These are phyloP conservation scores for Penicillium cataractarum DNA, from an alignment of 495 filamentous ascomycete genomes.

Conservation along the genomic window DNA sequence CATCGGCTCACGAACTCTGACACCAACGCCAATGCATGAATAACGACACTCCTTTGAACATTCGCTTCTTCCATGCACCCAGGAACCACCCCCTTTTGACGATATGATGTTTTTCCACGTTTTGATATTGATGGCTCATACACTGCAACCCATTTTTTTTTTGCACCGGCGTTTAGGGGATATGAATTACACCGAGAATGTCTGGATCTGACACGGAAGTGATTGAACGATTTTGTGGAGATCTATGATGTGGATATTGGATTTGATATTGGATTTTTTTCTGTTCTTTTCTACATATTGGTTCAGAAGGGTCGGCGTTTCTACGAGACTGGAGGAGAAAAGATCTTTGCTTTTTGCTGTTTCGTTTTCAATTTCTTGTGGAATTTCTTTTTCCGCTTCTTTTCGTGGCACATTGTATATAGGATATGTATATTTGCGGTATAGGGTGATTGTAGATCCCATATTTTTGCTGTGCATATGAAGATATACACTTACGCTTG, in stretches of 20 bases:
- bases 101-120: background rate
- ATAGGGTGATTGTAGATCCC: slow-evolving; percentile 10
- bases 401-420: background rate
- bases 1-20: background rate
- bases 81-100: background rate
- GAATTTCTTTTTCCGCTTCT: slow-evolving; percentile 2
- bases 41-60: slow-evolving; percentile 18
- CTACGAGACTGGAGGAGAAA: slow-evolving; percentile 5
- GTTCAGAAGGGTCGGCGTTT: background rate
- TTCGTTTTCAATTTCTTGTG: background rate
- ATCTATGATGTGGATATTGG: background rate
- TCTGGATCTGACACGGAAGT: background rate
- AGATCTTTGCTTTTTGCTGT: slow-evolving; percentile 2
- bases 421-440: slow-evolving; percentile 15
- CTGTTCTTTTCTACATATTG: slow-evolving; percentile 1
- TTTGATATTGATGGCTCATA: background rate
- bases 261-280: background rate
- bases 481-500: background rate
- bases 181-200: background rate
- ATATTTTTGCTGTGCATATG: slow-evolving; percentile 5
- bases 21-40: slow-evolving; percentile 10
- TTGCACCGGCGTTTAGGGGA: slow-evolving; percentile 1
- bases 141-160: background rate
- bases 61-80: slow-evolving; percentile 16
- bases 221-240: background rate